A percentile compares a stretch with the other conserved stretches of the same genome.
phyloP scores from a whole-genome alignment of 2,329 filamentous ascomycete genomes.

The Epichloe brachyelytri region DNA sequence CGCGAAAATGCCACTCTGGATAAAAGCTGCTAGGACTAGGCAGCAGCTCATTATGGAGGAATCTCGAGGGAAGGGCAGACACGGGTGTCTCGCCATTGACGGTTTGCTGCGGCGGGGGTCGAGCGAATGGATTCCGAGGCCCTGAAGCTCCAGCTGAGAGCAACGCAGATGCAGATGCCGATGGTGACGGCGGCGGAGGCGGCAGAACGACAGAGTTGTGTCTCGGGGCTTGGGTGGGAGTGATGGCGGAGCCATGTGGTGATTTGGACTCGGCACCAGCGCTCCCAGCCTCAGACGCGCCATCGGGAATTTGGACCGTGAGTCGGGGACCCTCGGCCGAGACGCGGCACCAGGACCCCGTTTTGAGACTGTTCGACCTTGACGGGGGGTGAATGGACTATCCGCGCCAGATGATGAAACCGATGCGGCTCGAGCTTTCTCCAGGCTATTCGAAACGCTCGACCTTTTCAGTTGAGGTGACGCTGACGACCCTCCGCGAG shows the following conservation, averaged over 20 bases:
- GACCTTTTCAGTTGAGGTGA: conserved; percentile 42
- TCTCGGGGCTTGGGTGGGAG: conserved; percentile 41
- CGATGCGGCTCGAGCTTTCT: conserved; percentile 34
- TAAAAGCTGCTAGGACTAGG: conserved; percentile 91
- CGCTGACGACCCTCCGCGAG: conserved; percentile 37
- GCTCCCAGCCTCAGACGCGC: conserved; percentile 64
- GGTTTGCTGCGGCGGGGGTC: conserved; percentile 63
- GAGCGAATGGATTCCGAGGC: conserved; percentile 88
- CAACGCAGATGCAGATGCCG: conserved; percentile 66
- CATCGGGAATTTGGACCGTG: conserved; percentile 90
- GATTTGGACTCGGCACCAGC: conserved; percentile 61
- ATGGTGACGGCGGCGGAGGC: conserved; percentile 86
- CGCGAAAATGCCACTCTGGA: conserved; percentile 70
- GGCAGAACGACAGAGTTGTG: conserved; percentile 66
- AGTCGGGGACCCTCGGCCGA: conserved; percentile 68
- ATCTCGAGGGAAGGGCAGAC: conserved; percentile 84
- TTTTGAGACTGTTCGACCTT: conserved; percentile 64
- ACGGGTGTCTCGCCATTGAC: conserved; percentile 56
- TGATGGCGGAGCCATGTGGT: conserved; percentile 44
- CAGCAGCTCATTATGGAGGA: conserved; percentile 75
- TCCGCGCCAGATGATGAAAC: conserved; percentile 51
- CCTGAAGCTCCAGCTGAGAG: conserved; percentile 85
- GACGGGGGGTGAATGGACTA: conserved; percentile 54
- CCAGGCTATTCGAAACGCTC: conserved; percentile 33
- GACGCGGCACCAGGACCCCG: conserved; percentile 43